These are phyloP conservation scores for Cenchrus americanus DNA, from an alignment of 176 grass and related monocot genomes.

Conservation along the genomic window DNA sequence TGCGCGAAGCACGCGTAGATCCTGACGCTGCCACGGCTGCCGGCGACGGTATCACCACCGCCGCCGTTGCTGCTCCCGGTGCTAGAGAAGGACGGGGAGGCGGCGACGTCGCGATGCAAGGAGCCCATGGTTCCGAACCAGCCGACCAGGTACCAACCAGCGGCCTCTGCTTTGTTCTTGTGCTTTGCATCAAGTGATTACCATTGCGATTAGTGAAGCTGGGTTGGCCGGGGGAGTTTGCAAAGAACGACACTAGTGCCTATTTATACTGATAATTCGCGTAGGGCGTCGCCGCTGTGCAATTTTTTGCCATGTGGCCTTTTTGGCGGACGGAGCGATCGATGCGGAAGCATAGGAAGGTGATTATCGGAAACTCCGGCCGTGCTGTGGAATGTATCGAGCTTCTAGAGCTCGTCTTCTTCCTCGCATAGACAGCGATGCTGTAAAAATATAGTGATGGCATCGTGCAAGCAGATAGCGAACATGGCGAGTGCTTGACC, in stretches of 20 bases:
- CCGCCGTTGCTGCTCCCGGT: conserved; percentile 40
- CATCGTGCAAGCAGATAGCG: not conserved
- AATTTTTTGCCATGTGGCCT: conserved; percentile 17
- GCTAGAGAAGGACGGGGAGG: conserved; percentile 43
- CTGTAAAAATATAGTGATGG: not conserved
- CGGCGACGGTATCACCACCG: not conserved
- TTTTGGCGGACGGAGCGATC: conserved; percentile 38
- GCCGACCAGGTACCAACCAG: not conserved
- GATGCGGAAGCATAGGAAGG: not conserved
- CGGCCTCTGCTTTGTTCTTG: not conserved
- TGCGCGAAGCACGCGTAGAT: conserved; percentile 59
- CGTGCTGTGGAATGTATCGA: conserved; percentile 12
- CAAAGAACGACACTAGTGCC: not conserved
- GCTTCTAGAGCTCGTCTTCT: conserved; percentile 40
- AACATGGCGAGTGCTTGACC: not conserved
- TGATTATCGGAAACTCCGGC: conserved; percentile 47
- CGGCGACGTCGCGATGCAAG: conserved; percentile 38
- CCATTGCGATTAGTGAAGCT: not conserved
- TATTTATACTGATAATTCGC: conserved; percentile 37
- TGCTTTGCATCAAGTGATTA: conserved; percentile 13
- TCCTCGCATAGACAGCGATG: not conserved
- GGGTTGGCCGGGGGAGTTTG: conserved; percentile 41
- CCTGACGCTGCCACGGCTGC: conserved; percentile 3
- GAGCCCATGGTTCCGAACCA: conserved; percentile 47
- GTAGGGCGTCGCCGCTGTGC: not conserved